Base-by-base conservation (phyloP, 2,329 filamentous ascomycete species). In the Diaporthe sp. region DNA sequence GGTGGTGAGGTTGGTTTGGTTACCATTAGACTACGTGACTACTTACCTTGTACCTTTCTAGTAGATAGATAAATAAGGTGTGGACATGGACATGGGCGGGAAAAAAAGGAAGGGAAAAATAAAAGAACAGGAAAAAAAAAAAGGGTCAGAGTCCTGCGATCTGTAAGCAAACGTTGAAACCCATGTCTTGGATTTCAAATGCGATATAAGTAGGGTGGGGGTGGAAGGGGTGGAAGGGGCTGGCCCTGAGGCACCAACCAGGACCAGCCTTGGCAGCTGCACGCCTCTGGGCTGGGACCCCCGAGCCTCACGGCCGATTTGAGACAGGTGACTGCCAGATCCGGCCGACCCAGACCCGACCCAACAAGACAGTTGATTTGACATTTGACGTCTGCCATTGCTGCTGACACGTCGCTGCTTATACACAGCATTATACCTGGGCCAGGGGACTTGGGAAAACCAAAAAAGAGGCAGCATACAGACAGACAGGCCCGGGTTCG, bases 101-200 rank as follows among this genome's bases (percentile, higher is more conserved):
- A 13, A 42, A 35, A 19, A 50, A 50, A n/a, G 44, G n/a, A n/a
- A 47, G 44, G 19, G 42, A 44, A 17, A 44, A 13, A 13, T 39
- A 39, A 13, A 6, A 6, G 4, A 4, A 44, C n/a, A 22, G 7
- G 15, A 17, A 22, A 22, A 22, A 50, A 50, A 50, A 50, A 4
- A 6, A 27, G 1, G 7, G 19, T 50, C 59, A 19, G 59, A n/a
- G n/a, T n/a, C n/a, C 17, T 66, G 61, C 27, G 61, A 66, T 66
- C 63, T 35, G 63, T 66, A 66, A 66, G 44, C 63, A 66, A 66
- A 37, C 15, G 44, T 66, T 66, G 63, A 66, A 66, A 66, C 63
- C 63, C 63, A 25, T n/a, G n/a, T 53, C 32, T 68, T 68, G 63
- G 63, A 53, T 68, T 68, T 68, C 44, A 53, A 68, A 68, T 68